Evolutionary conservation across 73 alveolate species (phyloP), one percentile per base, ranked within the genome.

Genomic region (Paramecium biaurelia): DNA sequence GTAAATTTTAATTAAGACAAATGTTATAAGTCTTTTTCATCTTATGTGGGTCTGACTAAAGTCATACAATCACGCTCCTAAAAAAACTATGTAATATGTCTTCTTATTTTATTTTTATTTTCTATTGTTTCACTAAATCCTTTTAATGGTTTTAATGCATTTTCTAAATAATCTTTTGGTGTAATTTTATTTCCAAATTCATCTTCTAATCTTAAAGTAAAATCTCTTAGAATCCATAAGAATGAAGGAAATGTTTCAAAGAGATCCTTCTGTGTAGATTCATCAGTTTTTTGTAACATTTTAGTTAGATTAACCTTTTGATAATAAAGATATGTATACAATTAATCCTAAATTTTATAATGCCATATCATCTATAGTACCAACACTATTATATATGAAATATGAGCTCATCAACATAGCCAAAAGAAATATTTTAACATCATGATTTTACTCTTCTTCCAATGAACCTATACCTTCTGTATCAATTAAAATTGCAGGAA

Each of bases 401-500:
- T 93, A 95, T 30, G 97, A 88, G 76, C 97, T 86, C 38, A 97
- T 92, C 30, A 97, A 92, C 82, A 97, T 90, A 1, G 99, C 98
- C 74, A 97, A 85, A 21, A 97, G 93, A 86, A 97, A 97, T 6
- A 97, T 94, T 88, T 79, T 79, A 21, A 79, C 90, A 79, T 97
- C 99, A 92, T 97, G 99, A 88, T 97, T 97, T 79, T 93, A 92
- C 67, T 97, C 99, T 85, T 97, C 99, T 57, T 95, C 92, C 56
- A 97, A 93, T 38, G 99, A 98, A 18, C 99, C 98, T 26, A 96
- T 92, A 7, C 99, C 99, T 94, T 98, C 99, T 20, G 99, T 98
- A 86, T 98, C 99, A 74, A 97, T 93, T 12, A 97, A 23, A 11
- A 79, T 43, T 30, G 86, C 86, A 35, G 86, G 86, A 0, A 79